Evolutionary conservation across 2,329 filamentous ascomycete genomes (phyloP).

Genomic region (Bisporella sp.): DNA sequence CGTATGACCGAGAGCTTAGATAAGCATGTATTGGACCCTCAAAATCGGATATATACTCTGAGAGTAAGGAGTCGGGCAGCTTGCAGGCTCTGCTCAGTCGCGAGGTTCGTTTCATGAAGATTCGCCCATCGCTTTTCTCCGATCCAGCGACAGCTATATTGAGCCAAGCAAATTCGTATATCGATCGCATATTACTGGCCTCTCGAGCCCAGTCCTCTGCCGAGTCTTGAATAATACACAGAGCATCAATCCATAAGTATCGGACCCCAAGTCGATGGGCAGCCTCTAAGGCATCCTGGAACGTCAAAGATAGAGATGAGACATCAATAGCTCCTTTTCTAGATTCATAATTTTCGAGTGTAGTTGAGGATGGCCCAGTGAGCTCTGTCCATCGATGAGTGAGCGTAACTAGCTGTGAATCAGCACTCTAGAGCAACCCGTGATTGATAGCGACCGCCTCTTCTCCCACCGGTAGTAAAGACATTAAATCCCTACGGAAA

Average conservation of each 20-base stretch:
- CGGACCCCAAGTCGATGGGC: background rate
- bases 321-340: background rate
- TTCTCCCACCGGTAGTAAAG: no score
- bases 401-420: background rate
- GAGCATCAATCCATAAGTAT: background rate
- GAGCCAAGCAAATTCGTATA: constrained; percentile 1
- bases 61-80: background rate
- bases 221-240: constrained; percentile 5
- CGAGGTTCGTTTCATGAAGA: background rate
- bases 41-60: background rate
- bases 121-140: background rate
- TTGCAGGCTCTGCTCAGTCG: background rate
- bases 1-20: background rate
- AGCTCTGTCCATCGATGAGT: background rate
- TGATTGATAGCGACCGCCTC: no score
- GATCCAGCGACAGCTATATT: background rate
- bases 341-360: background rate
- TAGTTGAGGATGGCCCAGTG: background rate
- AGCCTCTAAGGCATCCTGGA: background rate
- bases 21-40: background rate
- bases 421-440: no score
- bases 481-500: no score
- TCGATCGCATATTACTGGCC: background rate
- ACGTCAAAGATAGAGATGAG: background rate
- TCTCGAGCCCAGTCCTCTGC: background rate